Evolutionary conservation across 352 stramenopile genomes (phyloP).

Genomic region (Blastocystis sp.): DNA sequence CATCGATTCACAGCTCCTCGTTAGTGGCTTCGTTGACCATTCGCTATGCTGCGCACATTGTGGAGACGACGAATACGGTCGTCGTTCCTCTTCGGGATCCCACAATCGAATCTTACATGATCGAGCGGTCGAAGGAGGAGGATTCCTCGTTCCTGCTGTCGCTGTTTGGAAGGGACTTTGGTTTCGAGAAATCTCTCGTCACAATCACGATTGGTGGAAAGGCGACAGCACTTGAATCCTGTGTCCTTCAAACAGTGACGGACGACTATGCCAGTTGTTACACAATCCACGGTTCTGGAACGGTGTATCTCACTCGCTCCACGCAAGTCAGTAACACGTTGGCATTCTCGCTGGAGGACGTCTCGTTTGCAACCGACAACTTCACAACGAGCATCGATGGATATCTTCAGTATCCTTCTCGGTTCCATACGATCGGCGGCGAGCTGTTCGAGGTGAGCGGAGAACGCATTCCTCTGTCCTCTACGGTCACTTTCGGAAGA

Average conservation of each 20-base stretch:
- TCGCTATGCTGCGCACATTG: neutral
- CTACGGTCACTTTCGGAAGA: neutral
- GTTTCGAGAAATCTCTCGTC: neutral
- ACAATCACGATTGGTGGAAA: neutral
- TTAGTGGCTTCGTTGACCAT: neutral
- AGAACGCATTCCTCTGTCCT: neutral
- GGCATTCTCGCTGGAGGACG: neutral
- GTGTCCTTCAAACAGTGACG: neutral
- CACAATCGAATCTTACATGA: neutral
- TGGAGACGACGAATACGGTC: slow-evolving; percentile 8
- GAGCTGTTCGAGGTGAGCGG: neutral
- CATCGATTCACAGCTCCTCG: neutral
- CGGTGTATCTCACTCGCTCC: neutral
- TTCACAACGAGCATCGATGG: neutral
- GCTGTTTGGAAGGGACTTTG: neutral
- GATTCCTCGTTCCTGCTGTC: neutral
- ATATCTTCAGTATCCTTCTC: neutral
- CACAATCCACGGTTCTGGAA: neutral
- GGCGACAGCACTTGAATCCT: neutral
- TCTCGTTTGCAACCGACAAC: neutral
- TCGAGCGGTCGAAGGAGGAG: neutral
- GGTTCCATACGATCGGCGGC: neutral
- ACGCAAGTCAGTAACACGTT: neutral
- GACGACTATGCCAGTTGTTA: neutral
- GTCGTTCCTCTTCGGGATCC: neutral